These are phyloP conservation scores for Podosphaera fusca DNA, from an alignment of 2,329 filamentous ascomycete genomes.

Conservation along the genomic window DNA sequence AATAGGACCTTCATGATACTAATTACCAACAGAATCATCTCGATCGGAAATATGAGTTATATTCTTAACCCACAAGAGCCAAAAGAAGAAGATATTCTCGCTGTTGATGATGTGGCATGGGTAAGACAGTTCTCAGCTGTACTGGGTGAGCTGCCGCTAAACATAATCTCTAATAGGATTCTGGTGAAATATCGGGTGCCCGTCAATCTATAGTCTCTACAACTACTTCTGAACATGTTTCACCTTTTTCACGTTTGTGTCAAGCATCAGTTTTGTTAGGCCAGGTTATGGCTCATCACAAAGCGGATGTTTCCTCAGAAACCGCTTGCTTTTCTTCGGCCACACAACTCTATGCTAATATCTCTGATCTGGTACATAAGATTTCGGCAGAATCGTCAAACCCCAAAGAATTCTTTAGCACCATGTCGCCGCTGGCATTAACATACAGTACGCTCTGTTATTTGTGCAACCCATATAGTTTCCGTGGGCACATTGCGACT, in stretches of 20 bases:
- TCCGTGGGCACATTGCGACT: slow-evolving; percentile 6
- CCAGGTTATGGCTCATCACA: slow-evolving; percentile 16
- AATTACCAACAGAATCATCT: slow-evolving; percentile 11
- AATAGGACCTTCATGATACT: slow-evolving; percentile 1
- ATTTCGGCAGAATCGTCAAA: slow-evolving; percentile 11
- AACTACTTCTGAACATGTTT: slow-evolving; percentile 22
- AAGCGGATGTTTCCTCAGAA: slow-evolving; percentile 8
- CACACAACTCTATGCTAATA: slow-evolving; percentile 11
- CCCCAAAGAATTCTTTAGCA: slow-evolving; percentile 9
- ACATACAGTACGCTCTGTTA: slow-evolving; percentile 14
- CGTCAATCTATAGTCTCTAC: slow-evolving; percentile 13
- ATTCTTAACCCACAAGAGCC: slow-evolving; percentile 15
- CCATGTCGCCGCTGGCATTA: slow-evolving; percentile 12
- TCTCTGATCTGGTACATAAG: slow-evolving; percentile 9
- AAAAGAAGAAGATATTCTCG: slow-evolving; percentile 8
- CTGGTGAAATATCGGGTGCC: slow-evolving; percentile 16
- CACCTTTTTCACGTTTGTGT: slow-evolving; percentile 27
- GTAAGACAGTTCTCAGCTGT: slow-evolving; percentile 9
- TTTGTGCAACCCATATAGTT: slow-evolving; percentile 19
- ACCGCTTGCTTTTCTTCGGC: slow-evolving; percentile 8
- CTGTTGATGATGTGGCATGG: slow-evolving; percentile 19
- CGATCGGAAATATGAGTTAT: slow-evolving; percentile 12
- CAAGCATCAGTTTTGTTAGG: slow-evolving; percentile 18
- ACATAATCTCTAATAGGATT: slow-evolving; percentile 13
- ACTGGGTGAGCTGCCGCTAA: background rate